These are phyloP conservation scores for Stagonosporopsis rhizophila DNA, from an alignment of 2,329 filamentous ascomycete species.

Conservation along the genomic window DNA sequence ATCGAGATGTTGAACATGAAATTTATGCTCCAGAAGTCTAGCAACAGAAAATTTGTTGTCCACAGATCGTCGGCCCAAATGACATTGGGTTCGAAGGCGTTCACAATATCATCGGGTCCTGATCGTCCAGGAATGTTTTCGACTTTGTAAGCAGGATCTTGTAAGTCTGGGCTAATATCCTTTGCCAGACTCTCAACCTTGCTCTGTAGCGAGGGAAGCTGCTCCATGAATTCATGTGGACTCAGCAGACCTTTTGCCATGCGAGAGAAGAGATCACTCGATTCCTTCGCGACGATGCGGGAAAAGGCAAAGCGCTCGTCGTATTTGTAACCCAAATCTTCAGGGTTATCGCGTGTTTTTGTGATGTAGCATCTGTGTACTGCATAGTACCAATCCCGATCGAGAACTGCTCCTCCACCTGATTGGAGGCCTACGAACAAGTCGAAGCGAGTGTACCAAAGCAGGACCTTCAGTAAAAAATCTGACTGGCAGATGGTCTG, in stretches of 20 bases:
- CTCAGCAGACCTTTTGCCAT: slow-evolving; percentile 69
- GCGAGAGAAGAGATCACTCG: slow-evolving; percentile 77
- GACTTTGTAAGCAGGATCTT: slow-evolving; percentile 68
- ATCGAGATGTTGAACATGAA: slow-evolving; percentile 83
- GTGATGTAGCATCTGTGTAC: slow-evolving; percentile 69
- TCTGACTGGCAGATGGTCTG: slow-evolving; percentile 75
- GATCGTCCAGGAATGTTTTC: slow-evolving; percentile 66
- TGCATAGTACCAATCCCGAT: slow-evolving; percentile 77
- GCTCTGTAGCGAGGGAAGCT: slow-evolving; percentile 60
- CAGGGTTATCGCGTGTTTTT: slow-evolving; percentile 66
- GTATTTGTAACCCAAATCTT: slow-evolving; percentile 70
- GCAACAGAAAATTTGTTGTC: slow-evolving; percentile 73
- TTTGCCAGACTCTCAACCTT: slow-evolving; percentile 52
- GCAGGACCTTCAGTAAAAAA: slow-evolving; percentile 74
- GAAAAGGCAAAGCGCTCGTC: slow-evolving; percentile 71
- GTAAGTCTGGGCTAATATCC: slow-evolving; percentile 67
- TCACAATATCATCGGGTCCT: slow-evolving; percentile 71
- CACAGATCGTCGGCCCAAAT: slow-evolving; percentile 72
- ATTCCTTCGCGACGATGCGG: slow-evolving; percentile 78
- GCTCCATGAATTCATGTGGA: slow-evolving; percentile 67
- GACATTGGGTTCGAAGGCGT: slow-evolving; percentile 75
- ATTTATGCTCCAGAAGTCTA: slow-evolving; percentile 80
- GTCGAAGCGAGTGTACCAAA: slow-evolving; percentile 94
- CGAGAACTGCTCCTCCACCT: slow-evolving; percentile 75
- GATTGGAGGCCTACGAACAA: slow-evolving; percentile 83